Conservation (phyloP, 2,329 filamentous ascomycete species). For the Ceratocystis lukuohia region DNA sequence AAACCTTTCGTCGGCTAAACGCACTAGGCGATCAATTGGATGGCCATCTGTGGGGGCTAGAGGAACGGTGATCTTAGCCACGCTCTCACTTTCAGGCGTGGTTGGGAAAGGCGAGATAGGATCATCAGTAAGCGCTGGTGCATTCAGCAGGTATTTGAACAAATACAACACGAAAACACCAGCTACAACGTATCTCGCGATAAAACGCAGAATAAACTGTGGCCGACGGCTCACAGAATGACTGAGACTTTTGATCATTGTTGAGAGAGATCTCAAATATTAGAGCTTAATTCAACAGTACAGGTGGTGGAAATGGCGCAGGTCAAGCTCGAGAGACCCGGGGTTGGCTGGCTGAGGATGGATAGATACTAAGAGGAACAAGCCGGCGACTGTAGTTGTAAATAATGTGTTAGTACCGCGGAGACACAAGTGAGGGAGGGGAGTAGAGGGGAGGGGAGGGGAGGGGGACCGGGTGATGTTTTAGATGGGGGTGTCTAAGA, state of each 20-base stretch:
- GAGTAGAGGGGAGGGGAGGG: not conserved
- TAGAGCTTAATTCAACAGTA: not conserved
- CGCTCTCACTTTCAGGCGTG: constrained; percentile 16
- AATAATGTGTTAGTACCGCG: not conserved
- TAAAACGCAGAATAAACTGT: constrained; percentile 14
- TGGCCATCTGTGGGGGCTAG: constrained; percentile 27
- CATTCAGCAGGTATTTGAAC: constrained; percentile 16
- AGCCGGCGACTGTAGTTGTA: not conserved
- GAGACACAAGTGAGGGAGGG: not conserved
- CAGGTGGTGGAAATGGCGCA: not conserved
- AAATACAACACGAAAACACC: constrained; percentile 5
- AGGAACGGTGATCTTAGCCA: constrained; percentile 21
- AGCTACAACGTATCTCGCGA: constrained; percentile 10
- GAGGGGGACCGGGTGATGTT: not conserved
- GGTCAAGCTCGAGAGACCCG: not conserved
- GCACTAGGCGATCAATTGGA: constrained; percentile 39
- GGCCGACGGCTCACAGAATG: constrained; percentile 13
- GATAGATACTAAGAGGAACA: no score
- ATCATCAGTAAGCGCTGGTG: constrained; percentile 8
- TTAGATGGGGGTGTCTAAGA: not conserved
- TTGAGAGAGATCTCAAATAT: not conserved
- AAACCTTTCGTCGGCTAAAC: constrained; percentile 33
- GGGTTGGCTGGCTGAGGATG: not conserved
- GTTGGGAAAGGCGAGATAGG: not conserved
- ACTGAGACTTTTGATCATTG: constrained; percentile 13